A percentile compares a stretch with the other conserved stretches of the same genome.
phyloP scores from a whole-genome alignment of 2,329 filamentous ascomycete genomes.

The Clarireedia monteithiana region DNA sequence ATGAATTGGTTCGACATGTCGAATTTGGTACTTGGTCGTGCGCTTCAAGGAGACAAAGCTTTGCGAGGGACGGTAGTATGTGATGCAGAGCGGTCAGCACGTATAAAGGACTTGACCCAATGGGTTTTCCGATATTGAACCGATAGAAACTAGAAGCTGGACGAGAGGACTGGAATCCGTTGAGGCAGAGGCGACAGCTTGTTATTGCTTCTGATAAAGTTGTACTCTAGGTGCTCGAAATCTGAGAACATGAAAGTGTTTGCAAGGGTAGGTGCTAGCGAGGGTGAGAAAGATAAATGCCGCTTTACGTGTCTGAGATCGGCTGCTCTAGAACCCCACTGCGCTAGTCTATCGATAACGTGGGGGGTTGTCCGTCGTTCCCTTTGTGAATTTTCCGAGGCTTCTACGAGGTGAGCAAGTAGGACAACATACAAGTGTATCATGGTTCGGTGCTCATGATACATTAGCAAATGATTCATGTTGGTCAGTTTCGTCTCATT shows the following conservation, averaged over 20 bases:
- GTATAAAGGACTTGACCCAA: not conserved
- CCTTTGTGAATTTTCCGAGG: no score
- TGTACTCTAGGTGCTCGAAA: not conserved
- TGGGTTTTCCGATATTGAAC: no score
- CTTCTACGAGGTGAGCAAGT: no score
- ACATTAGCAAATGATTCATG: no score
- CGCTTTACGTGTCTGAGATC: not conserved
- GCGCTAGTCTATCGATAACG: no score
- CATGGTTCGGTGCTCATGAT: no score
- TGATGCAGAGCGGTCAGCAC: not conserved
- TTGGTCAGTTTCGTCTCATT: no score
- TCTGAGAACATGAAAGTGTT: not conserved
- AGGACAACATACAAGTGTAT: no score
- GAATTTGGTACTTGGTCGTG: slow-evolving; percentile 11
- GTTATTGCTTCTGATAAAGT: no score
- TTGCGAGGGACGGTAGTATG: not conserved
- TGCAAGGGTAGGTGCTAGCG: slow-evolving; percentile 3
- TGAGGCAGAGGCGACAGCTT: no score
- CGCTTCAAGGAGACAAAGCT: not conserved
- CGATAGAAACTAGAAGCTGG: not conserved
- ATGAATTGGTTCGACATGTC: slow-evolving; percentile 30
- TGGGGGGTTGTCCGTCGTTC: no score
- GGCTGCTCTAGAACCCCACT: no score
- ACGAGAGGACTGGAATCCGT: not conserved
- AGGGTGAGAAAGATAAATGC: slow-evolving; percentile 5